Evolutionary conservation across 352 stramenopile genomes (phyloP).

Genomic region (Globisporangium parvum): DNA sequence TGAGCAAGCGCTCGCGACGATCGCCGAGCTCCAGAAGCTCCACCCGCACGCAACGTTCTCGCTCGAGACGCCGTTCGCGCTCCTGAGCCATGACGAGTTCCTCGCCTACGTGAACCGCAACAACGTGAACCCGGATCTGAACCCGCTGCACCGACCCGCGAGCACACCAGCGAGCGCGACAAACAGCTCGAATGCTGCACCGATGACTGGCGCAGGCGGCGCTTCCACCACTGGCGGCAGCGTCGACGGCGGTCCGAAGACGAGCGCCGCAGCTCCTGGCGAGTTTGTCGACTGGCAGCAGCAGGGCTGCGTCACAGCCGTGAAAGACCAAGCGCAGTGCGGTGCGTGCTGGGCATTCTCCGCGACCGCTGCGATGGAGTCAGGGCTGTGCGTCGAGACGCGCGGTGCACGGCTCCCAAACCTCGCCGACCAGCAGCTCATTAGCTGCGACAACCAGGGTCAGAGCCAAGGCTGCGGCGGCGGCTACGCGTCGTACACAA

Average conservation of each 20-base stretch:
- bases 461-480: slow-evolving; percentile 49
- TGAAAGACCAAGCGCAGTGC: slow-evolving; percentile 51
- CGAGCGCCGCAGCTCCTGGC: slow-evolving; percentile 25
- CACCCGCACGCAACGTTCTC: slow-evolving; percentile 54
- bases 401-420: slow-evolving; percentile 23
- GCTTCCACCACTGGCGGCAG: slow-evolving; percentile 1
- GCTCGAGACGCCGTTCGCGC: slow-evolving; percentile 47
- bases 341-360: slow-evolving; percentile 60
- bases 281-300: slow-evolving; percentile 68
- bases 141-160: slow-evolving; percentile 1
- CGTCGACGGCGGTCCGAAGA: slow-evolving; percentile 26
- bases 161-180: not conserved
- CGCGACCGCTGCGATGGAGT: slow-evolving; percentile 51
- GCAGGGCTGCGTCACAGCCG: slow-evolving; percentile 62
- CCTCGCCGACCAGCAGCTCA: slow-evolving; percentile 63
- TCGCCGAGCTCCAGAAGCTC: slow-evolving; percentile 35
- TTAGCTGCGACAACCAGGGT: slow-evolving; percentile 52
- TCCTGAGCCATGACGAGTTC: slow-evolving; percentile 60
- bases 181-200: slow-evolving; percentile 11
- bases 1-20: slow-evolving; percentile 26
- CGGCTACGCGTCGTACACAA: slow-evolving; percentile 52
- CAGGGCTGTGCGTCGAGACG: slow-evolving; percentile 36
- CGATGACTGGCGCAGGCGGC: slow-evolving; percentile 4
- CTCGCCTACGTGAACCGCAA: slow-evolving; percentile 42
- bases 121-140: slow-evolving; percentile 21